Evolutionary conservation across 306 rosid genomes (phyloP), one percentile per base, ranked within the genome.

Genomic region (Prunus salicina): DNA sequence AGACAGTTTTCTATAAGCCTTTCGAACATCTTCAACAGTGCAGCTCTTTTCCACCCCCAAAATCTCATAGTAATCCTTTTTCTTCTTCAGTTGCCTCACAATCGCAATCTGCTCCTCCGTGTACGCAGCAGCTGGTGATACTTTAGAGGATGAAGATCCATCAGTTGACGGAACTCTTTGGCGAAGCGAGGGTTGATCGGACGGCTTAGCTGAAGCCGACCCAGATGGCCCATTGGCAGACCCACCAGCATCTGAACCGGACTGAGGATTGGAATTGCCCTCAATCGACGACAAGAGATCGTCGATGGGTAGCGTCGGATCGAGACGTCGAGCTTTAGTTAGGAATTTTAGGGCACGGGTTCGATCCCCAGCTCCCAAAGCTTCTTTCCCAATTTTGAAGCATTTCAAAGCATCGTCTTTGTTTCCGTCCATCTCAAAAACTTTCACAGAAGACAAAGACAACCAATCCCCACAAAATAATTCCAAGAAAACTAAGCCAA

Each of bases 351-450:
- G 51, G 56, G 99, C 93, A 8, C 99, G 91, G 25, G 74, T 27
- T 0, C 90, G 97, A 89, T 95, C 91, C 28, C 97, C 97, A 15
- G 66, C 78, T 63, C 79, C 87, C 64, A 90, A 57, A 1, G 99
- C 97, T 61, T 86, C 87, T 81, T 88, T 92, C 11, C 92, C 97
- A 50, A 92, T 90, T 79, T 30, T 88, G 76, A 95, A 83, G 80
- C 97, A 86, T 74, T 89, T 95, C 84, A 90, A 71, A 24, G 97
- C 97, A 30, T 92, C 99, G 71, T 95, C 99, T 79, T 92, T 95
- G 87, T 95, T 95, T 58, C 99, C 93, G 46, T 92, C 97, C 99
- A 95, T 95, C 53, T 72, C 71, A 8, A 69, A 71, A 12, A 65
- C 64, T 3, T 27, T 64, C 47, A 63, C 66, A 32, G 61, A 41